Evolutionary conservation across 805 yeast species (phyloP), one percentile per base, ranked within the genome.

Genomic region (Candida multigemmis): DNA sequence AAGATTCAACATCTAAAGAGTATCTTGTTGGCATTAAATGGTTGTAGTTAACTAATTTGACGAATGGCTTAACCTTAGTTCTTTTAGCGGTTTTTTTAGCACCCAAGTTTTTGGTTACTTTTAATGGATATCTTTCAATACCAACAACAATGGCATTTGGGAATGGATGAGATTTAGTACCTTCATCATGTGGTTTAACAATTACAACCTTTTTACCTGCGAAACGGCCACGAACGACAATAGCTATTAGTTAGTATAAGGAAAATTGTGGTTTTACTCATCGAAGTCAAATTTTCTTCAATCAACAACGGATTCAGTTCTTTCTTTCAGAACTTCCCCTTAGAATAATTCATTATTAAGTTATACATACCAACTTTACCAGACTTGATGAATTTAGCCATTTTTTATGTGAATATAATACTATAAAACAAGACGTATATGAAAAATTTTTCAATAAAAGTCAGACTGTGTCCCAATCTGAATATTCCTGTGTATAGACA

Each of bases 201-300:
- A 91, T 86, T 65, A 91, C 98, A 50, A 91, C 98, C 82, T 91
- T 91, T 83, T 87, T 89, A 77, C 98, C 98, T 66, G 98, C 98
- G 84, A 77, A 89, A 76, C 98, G 91, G 62, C 98, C 98, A 70
- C 97, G 89, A 69, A 87, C 94, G 67, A 91, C 87, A 73, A 91
- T 87, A 74, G 97, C 94, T 82, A 61, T 24, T 27, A 19, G 61
- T 59, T 59, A 60, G 65, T 58, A 53, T 23, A 14, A 16, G 15
- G 10, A 28, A 12, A 5, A 7, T 13, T 5, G 11, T 9, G 15
- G 16, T 26, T 8, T 22, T 11, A 10, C 11, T 4, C 15, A 11
- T 6, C 11, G 11, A 12, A 12, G 15, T 19, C 12, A 1, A 18
- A 18, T 19, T 9, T 10, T 24, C n/a, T 24, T n/a, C 26, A 7